Conservation (phyloP, 768 basidiomycete genomes). For the Suillus luteus region DNA sequence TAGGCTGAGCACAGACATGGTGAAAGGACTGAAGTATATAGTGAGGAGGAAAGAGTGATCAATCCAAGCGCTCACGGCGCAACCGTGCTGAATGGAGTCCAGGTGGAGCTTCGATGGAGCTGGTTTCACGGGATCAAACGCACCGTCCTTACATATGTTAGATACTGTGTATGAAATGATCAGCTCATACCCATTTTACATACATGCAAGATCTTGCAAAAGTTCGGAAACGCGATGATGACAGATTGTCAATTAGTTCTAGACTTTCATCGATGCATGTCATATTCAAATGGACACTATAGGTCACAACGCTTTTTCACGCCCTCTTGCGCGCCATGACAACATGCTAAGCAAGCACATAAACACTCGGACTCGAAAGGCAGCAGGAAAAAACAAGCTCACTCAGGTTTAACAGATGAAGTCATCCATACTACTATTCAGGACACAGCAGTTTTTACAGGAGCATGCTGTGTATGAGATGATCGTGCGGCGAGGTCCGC, state of each 20-base stretch:
- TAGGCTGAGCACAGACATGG: too few species aligned
- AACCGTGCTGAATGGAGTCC: too few species aligned
- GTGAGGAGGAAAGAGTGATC: too few species aligned
- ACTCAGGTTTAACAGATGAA: background rate
- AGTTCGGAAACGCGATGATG: background rate
- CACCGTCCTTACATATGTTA: too few species aligned
- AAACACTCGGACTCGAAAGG: background rate
- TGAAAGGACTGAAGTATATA: too few species aligned
- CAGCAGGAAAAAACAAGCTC: background rate
- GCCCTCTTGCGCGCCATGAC: background rate
- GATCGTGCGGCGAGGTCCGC: background rate
- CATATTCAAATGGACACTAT: background rate
- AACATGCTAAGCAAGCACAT: background rate
- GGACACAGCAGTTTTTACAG: background rate
- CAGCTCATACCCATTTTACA: too few species aligned
- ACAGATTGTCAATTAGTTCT: background rate
- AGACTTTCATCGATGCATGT: background rate
- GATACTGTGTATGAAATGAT: too few species aligned
- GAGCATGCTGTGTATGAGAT: background rate
- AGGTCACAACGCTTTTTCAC: background rate
- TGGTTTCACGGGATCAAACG: too few species aligned
- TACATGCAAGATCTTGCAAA: too few species aligned
- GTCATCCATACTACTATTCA: background rate
- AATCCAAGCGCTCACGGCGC: too few species aligned
- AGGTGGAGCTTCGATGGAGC: too few species aligned